Percentiles rank a stretch among this genome's conserved stretches.
phyloP scores from a whole-genome alignment of 805 yeast genomes.

The Teunomyces pallodes region DNA sequence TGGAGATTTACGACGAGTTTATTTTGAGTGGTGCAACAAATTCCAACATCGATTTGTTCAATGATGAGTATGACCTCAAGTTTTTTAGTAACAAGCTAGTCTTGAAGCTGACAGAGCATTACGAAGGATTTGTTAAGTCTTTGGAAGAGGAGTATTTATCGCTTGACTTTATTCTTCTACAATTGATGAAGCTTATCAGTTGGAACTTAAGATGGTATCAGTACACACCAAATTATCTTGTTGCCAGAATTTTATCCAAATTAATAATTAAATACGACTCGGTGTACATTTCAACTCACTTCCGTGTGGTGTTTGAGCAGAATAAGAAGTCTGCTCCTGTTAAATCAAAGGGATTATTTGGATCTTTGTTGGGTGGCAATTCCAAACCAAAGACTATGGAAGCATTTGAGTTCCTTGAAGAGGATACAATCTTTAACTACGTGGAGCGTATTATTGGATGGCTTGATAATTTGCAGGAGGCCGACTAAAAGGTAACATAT shows the following conservation, averaged over 20 bases:
- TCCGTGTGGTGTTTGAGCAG: slow-evolving; percentile 37
- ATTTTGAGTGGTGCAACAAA: slow-evolving; percentile 33
- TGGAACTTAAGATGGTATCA: slow-evolving; percentile 67
- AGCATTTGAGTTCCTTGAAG: slow-evolving; percentile 22
- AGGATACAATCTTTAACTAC: slow-evolving; percentile 34
- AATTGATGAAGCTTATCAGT: slow-evolving; percentile 47
- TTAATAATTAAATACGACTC: slow-evolving; percentile 41
- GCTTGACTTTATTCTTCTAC: slow-evolving; percentile 32
- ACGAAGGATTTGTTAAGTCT: slow-evolving; percentile 20
- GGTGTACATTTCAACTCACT: slow-evolving; percentile 36
- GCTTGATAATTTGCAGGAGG: slow-evolving; percentile 21
- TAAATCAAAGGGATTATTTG: slow-evolving; percentile 7
- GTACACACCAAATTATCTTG: slow-evolving; percentile 46
- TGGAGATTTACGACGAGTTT: slow-evolving; percentile 47
- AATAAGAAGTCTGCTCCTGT: slow-evolving; percentile 20
- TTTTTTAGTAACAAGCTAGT: slow-evolving; percentile 34
- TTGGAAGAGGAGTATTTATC: slow-evolving; percentile 29
- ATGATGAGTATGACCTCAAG: slow-evolving; percentile 26
- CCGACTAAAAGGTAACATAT: neutral
- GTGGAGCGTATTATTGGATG: slow-evolving; percentile 27
- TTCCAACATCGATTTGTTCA: slow-evolving; percentile 29
- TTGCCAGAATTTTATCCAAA: slow-evolving; percentile 42
- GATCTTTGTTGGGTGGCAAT: slow-evolving; percentile 5
- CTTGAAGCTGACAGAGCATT: slow-evolving; percentile 18
- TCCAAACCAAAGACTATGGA: slow-evolving; percentile 9